These are phyloP conservation scores for Mycena alexandri DNA, from an alignment of 768 basidiomycete species.

Conservation along the genomic window DNA sequence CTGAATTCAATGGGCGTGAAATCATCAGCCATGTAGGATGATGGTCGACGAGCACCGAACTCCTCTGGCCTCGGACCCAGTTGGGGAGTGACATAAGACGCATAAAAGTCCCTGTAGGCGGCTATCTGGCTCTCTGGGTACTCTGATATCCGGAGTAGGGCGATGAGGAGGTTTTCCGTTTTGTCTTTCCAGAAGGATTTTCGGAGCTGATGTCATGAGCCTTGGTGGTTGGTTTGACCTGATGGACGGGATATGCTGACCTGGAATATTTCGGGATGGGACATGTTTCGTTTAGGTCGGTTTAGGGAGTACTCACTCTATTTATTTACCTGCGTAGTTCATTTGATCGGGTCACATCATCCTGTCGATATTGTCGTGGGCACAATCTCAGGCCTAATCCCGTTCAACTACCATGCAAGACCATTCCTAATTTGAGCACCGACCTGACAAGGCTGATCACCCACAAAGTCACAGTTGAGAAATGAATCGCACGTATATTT, in stretches of 20 bases:
- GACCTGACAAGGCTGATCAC: too few species aligned
- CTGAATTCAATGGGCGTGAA: conserved; percentile 6
- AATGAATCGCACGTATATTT: too few species aligned
- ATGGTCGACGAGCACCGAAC: neutral
- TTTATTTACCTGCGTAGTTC: too few species aligned
- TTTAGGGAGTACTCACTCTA: too few species aligned
- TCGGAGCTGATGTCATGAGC: neutral
- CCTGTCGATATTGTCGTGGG: too few species aligned
- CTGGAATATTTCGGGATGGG: too few species aligned
- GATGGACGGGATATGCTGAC: neutral
- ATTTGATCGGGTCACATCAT: too few species aligned
- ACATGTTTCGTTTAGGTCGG: too few species aligned
- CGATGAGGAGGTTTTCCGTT: neutral
- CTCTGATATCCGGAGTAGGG: neutral
- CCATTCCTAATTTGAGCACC: too few species aligned
- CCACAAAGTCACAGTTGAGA: too few species aligned
- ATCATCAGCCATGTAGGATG: conserved; percentile 4
- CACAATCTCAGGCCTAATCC: too few species aligned
- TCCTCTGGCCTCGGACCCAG: neutral
- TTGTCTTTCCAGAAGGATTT: neutral
- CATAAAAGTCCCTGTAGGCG: neutral
- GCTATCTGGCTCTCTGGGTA: neutral
- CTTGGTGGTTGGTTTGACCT: neutral
- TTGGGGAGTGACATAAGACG: neutral
- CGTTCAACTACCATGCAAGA: too few species aligned